Percentiles rank a stretch among this genome's conserved stretches.
These are phyloP conservation scores for Botrytis galanthina DNA, from an alignment of 2,329 filamentous ascomycete species.

Conservation along the genomic window DNA sequence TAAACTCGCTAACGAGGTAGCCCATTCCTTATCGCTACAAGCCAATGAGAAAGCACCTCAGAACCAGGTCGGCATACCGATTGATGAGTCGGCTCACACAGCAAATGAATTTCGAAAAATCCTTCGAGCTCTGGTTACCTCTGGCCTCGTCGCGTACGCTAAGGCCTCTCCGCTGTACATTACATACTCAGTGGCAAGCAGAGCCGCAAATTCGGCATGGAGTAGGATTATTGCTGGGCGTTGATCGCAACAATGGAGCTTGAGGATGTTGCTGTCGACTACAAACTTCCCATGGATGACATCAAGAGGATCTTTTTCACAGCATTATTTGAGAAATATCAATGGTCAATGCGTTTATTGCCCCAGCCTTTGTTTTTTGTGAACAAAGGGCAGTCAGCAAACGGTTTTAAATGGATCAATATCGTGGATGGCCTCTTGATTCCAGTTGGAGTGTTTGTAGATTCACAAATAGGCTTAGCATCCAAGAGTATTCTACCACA, in stretches of 20 bases:
- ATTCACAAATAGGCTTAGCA: neutral
- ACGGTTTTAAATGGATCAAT: neutral
- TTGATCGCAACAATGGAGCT: neutral
- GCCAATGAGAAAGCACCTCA: neutral
- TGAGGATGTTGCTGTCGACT: neutral
- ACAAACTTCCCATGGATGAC: neutral
- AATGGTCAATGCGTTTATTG: neutral
- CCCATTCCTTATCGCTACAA: neutral
- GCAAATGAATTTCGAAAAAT: neutral
- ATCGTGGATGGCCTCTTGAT: neutral
- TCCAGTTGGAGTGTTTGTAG: neutral
- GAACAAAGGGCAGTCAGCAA: neutral
- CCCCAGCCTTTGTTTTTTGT: neutral
- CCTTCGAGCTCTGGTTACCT: neutral
- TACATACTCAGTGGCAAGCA: neutral
- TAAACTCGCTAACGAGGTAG: neutral
- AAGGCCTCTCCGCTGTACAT: neutral
- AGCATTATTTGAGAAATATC: neutral
- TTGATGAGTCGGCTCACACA: neutral
- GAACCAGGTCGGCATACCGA: neutral
- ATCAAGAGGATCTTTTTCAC: neutral
- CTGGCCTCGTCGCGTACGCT: neutral
- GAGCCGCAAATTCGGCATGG: neutral
- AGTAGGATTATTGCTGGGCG: neutral
- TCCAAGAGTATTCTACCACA: neutral